Evolutionary conservation across 306 rosid genomes (phyloP).

Genomic region (Oxytropis ochrocephala): DNA sequence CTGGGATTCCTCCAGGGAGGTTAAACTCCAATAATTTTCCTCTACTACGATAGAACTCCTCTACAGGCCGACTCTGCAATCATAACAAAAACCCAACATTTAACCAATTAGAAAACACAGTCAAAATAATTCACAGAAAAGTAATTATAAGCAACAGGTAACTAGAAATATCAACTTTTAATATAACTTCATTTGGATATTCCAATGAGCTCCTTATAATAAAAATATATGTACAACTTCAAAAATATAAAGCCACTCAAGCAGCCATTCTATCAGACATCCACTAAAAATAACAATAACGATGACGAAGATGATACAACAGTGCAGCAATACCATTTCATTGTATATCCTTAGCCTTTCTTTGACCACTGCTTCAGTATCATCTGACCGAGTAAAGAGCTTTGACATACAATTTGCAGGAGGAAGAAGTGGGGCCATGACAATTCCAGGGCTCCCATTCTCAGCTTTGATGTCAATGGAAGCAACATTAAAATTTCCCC

Average conservation of each 20-base stretch:
- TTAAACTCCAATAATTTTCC: constrained; percentile 88
- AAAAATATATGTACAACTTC: constrained; percentile 1
- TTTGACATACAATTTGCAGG: constrained; percentile 78
- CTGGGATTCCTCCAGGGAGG: constrained; percentile 96
- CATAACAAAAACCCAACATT: constrained; percentile 5
- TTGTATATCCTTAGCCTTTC: constrained; percentile 78
- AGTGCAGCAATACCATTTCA: constrained; percentile 53
- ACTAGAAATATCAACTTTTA: constrained; percentile 1
- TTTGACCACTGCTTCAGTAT: constrained; percentile 65
- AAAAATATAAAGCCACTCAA: neutral
- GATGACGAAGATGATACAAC: neutral
- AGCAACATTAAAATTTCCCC: constrained; percentile 78
- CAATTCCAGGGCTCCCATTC: constrained; percentile 63
- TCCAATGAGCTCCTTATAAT: neutral
- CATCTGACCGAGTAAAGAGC: constrained; percentile 80
- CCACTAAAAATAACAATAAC: neutral
- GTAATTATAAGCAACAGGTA: neutral
- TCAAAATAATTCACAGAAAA: neutral
- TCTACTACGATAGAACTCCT: constrained; percentile 64
- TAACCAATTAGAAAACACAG: neutral
- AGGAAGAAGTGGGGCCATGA: constrained; percentile 95
- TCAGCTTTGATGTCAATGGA: constrained; percentile 65
- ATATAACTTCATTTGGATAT: neutral
- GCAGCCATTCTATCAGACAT: neutral
- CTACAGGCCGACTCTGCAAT: constrained; percentile 82